These are phyloP conservation scores for Chaetoceros tenuissimus DNA, from an alignment of 108 stramenopile genomes.

Conservation along the genomic window DNA sequence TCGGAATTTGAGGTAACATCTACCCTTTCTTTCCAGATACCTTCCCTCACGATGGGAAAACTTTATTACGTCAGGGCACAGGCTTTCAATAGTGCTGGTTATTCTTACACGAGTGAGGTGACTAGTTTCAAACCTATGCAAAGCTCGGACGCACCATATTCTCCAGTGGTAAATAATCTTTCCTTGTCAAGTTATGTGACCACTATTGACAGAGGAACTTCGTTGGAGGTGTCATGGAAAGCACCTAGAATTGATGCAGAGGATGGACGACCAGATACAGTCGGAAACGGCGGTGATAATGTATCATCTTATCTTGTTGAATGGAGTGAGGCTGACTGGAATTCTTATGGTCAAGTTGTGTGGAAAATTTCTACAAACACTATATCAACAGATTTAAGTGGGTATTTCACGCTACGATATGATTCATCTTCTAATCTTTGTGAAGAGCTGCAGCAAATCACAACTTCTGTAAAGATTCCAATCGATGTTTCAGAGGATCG, in stretches of 20 bases:
- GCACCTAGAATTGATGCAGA: too few species aligned
- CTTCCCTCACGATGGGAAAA: constrained; percentile 46
- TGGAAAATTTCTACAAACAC: constrained; percentile 24
- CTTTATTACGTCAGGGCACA: constrained; percentile 56
- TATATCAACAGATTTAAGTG: constrained; percentile 14
- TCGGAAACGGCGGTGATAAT: constrained; percentile 42
- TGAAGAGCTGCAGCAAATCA: constrained; percentile 14
- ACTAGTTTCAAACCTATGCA: constrained; percentile 37
- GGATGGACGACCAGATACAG: constrained; percentile 31
- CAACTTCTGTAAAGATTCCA: constrained; percentile 28
- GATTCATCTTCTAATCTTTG: constrained; percentile 15
- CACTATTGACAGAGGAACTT: too few species aligned
- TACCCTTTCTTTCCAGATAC: constrained; percentile 30
- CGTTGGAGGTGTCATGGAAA: too few species aligned
- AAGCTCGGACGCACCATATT: constrained; percentile 38
- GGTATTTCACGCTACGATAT: constrained; percentile 21
- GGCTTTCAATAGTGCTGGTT: constrained; percentile 58
- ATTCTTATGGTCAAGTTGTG: constrained; percentile 24
- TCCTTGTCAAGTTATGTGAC: too few species aligned
- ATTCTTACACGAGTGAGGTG: constrained; percentile 18
- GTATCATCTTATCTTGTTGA: constrained; percentile 43
- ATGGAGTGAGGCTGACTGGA: constrained; percentile 36
- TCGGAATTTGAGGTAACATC: constrained; percentile 13
- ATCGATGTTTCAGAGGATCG: constrained; percentile 16
- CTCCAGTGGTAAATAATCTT: too few species aligned